Percentiles rank a stretch among this genome's conserved stretches.
Evolutionary conservation across 2,329 filamentous ascomycete species (phyloP).

Genomic region (Talaromyces sp.): DNA sequence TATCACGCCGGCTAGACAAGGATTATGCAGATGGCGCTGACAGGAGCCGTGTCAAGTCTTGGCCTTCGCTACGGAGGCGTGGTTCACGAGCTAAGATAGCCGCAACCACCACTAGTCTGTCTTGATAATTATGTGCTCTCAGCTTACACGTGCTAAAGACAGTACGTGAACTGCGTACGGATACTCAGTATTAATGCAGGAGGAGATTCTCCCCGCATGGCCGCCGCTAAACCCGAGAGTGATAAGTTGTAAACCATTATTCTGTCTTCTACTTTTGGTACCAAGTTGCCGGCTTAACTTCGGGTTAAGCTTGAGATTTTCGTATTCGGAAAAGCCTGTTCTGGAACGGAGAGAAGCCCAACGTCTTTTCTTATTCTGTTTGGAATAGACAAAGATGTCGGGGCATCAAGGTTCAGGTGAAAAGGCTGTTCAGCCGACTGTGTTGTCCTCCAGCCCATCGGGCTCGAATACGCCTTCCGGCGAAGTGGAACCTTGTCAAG

Average conservation of each 20-base stretch:
- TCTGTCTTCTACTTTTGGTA: neutral
- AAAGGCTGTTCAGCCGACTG: neutral
- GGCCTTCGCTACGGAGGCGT: neutral
- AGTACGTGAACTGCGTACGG: neutral
- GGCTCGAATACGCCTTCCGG: neutral
- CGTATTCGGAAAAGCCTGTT: neutral
- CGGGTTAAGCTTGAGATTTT: neutral
- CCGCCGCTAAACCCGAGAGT: neutral
- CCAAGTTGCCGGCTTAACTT: neutral
- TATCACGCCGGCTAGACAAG: neutral
- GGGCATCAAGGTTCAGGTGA: neutral
- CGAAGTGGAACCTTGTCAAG: slow-evolving; percentile 26
- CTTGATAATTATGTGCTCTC: neutral
- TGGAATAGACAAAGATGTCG: neutral
- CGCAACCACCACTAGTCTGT: neutral
- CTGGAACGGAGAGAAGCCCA: neutral
- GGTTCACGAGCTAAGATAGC: neutral
- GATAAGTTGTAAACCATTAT: neutral
- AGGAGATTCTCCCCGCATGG: neutral
- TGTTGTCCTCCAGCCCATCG: neutral
- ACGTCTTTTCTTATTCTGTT: neutral
- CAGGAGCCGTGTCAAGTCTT: neutral
- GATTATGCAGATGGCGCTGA: neutral
- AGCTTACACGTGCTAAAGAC: neutral
- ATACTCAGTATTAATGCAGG: too few species aligned